Conservation (phyloP, 164 flowering plant species). For the Piper betle region DNA sequence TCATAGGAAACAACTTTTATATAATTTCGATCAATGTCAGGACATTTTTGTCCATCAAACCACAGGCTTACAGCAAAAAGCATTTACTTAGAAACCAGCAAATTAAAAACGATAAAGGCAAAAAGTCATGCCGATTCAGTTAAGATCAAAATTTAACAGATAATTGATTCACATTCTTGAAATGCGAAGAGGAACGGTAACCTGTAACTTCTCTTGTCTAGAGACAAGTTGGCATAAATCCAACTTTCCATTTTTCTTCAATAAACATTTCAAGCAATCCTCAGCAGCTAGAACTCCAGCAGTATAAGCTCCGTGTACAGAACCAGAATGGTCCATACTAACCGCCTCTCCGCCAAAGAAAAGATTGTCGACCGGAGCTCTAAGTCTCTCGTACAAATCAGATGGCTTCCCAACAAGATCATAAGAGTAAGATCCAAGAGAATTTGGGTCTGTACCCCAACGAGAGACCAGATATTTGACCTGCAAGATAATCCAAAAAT, state of each 20-base stretch:
- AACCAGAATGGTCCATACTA: slow-evolving; percentile 72
- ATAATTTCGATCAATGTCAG: no score
- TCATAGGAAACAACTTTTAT: no score
- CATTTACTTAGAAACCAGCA: no score
- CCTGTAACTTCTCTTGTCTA: slow-evolving; percentile 29
- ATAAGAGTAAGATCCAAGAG: slow-evolving; percentile 76
- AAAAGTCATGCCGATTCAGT: no score
- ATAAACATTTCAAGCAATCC: slow-evolving; percentile 40
- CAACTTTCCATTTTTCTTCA: slow-evolving; percentile 27
- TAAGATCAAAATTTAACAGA: no score
- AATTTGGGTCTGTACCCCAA: slow-evolving; percentile 78
- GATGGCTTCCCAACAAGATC: slow-evolving; percentile 67
- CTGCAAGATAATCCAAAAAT: slow-evolving; percentile 19
- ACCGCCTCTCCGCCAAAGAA: slow-evolving; percentile 94
- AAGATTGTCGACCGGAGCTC: slow-evolving; percentile 52
- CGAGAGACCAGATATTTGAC: slow-evolving; percentile 72
- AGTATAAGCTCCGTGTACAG: slow-evolving; percentile 86
- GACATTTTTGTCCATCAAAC: no score
- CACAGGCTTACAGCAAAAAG: no score
- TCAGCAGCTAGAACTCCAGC: slow-evolving; percentile 61
- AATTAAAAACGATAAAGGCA: no score
- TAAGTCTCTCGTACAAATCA: slow-evolving; percentile 63
- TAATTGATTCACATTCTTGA: slow-evolving; percentile 50
- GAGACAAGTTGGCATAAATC: slow-evolving; percentile 27
- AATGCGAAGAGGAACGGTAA: slow-evolving; percentile 54